phyloP scores from a whole-genome alignment of 129 eudicot species.

The Logfia minima region DNA sequence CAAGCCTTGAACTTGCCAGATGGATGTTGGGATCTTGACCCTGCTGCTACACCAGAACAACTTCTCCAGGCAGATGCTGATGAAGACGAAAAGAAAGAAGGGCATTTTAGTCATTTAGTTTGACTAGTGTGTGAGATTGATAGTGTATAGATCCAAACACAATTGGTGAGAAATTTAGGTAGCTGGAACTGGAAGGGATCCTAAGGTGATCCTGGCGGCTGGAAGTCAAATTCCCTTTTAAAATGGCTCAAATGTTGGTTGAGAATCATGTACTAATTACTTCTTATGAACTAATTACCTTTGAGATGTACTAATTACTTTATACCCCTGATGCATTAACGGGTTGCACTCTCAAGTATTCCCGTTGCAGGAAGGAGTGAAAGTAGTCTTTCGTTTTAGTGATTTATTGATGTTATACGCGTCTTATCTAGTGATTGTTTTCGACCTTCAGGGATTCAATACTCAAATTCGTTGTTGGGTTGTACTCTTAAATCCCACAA shows the following conservation, averaged over 20 bases:
- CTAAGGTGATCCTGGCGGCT: slow-evolving; percentile 27
- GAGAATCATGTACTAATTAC: slow-evolving; percentile 17
- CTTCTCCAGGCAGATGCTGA: slow-evolving; percentile 53
- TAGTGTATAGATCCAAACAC: slow-evolving; percentile 62
- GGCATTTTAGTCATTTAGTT: slow-evolving; percentile 29
- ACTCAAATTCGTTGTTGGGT: slow-evolving; percentile 3
- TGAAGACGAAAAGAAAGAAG: slow-evolving; percentile 22
- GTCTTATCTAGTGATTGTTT: background rate
- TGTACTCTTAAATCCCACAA: background rate
- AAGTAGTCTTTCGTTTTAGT: background rate
- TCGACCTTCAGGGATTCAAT: background rate
- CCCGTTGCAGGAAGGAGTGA: slow-evolving; percentile 7
- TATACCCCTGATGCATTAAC: slow-evolving; percentile 23
- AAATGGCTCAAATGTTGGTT: slow-evolving; percentile 16
- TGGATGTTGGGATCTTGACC: slow-evolving; percentile 98
- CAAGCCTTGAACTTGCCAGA: slow-evolving; percentile 64
- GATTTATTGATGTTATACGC: background rate
- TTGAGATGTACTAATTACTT: slow-evolving; percentile 26
- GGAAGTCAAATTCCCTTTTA: slow-evolving; percentile 12
- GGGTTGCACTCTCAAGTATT: slow-evolving; percentile 12
- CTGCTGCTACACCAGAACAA: slow-evolving; percentile 93
- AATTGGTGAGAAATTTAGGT: slow-evolving; percentile 25
- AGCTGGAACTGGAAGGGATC: slow-evolving; percentile 19
- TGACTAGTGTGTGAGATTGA: slow-evolving; percentile 43
- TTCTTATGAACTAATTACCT: slow-evolving; percentile 8